A percentile compares a stretch with the other conserved stretches of the same genome.
Evolutionary conservation across 164 flowering plant species (phyloP).

Genomic region (Warburgia ugandensis): DNA sequence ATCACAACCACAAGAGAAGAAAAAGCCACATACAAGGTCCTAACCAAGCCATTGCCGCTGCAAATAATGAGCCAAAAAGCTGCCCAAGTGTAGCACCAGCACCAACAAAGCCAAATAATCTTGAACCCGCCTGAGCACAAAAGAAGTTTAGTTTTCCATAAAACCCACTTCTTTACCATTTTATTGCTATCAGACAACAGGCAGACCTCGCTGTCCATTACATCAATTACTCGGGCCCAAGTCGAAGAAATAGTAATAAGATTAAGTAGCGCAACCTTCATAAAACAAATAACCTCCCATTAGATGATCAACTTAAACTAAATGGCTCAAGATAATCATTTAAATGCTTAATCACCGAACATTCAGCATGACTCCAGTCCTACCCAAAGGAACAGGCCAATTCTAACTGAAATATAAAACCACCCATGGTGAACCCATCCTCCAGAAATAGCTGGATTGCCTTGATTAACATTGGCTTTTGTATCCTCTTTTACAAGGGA

Average conservation of each 20-base stretch:
- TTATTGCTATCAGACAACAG: conserved; percentile 7
- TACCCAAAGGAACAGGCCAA: conserved; percentile 94
- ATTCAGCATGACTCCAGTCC: conserved; percentile 5
- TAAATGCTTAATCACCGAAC: background rate
- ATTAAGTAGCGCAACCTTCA: conserved; percentile 86
- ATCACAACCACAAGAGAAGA: background rate
- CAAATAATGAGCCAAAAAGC: conserved; percentile 91
- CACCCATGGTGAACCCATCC: conserved; percentile 61
- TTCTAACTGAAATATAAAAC: conserved; percentile 76
- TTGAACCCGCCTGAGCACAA: conserved; percentile 91
- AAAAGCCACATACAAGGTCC: conserved; percentile 67
- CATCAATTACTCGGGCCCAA: conserved; percentile 98
- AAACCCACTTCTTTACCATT: background rate
- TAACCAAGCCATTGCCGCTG: conserved; percentile 83
- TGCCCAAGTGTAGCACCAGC: conserved; percentile 99
- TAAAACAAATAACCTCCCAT: conserved; percentile 9
- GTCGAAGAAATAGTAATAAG: conserved; percentile 95
- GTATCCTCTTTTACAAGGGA: conserved; percentile 27
- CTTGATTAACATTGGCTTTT: conserved; percentile 26
- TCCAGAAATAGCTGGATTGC: conserved; percentile 22
- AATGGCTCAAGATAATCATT: too few relatives aligned
- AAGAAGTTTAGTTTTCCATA: conserved; percentile 16
- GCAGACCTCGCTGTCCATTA: conserved; percentile 90
- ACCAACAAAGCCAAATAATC: conserved; percentile 98
- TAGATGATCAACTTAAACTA: conserved; percentile 2